Evolutionary conservation across 75 land plant genomes (phyloP).

Genomic region (Selaginella moellendorffii): DNA sequence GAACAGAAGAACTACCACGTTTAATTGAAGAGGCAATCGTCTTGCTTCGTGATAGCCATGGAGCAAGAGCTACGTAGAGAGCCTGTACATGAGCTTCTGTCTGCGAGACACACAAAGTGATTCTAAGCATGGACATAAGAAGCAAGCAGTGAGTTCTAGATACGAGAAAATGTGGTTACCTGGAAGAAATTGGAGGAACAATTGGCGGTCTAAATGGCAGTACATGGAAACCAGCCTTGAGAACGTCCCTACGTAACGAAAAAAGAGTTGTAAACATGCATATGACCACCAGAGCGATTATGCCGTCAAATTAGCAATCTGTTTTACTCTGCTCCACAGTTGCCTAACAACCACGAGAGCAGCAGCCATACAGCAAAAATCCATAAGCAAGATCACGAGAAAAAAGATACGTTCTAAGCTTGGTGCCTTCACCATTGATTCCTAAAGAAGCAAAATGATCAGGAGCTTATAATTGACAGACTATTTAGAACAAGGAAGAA

Average conservation of each 20-base stretch:
- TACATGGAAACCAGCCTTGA: constrained; percentile 68
- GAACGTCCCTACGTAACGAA: constrained; percentile 15
- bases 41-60: constrained; percentile 19
- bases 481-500: constrained; percentile 24
- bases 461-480: not conserved
- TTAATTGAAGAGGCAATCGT: too few relatives aligned
- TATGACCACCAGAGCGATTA: constrained; percentile 67
- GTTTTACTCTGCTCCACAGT: constrained; percentile 56
- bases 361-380: constrained; percentile 38
- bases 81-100: constrained; percentile 60
- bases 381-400: not conserved
- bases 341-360: constrained; percentile 52
- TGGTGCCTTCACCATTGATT: constrained; percentile 71
- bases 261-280: constrained; percentile 41
- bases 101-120: constrained; percentile 72
- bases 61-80: constrained; percentile 47
- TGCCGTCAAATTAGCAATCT: constrained; percentile 49
- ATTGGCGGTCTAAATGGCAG: constrained; percentile 91
- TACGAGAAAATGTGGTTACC: constrained; percentile 30
- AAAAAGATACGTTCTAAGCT: not conserved
- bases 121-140: constrained; percentile 40
- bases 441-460: constrained; percentile 18
- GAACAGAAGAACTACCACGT: too few relatives aligned
- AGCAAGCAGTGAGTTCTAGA: not conserved
- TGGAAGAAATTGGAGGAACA: constrained; percentile 79